Percentiles rank a stretch among this genome's conserved stretches.
These are phyloP conservation scores for Entrophospora sp. DNA, from an alignment of 192 early-diverging fungal species.

Conservation along the genomic window DNA sequence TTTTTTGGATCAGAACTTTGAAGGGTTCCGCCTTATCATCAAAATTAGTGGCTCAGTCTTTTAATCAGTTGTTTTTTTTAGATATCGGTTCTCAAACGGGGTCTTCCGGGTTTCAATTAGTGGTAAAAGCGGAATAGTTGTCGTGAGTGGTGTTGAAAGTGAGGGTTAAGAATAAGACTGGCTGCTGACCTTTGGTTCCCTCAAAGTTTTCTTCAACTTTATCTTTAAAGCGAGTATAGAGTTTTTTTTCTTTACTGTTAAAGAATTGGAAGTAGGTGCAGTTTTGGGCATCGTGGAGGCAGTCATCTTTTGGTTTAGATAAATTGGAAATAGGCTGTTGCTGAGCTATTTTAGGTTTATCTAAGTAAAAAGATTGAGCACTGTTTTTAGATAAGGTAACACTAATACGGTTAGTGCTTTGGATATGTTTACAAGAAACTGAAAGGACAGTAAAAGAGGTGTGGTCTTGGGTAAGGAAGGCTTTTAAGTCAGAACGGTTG, in stretches of 20 bases:
- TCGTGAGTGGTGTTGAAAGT: not conserved
- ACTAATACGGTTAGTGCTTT: not conserved
- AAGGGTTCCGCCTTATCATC: not conserved
- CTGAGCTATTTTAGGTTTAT: not conserved
- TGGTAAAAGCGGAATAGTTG: not conserved
- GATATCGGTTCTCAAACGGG: not conserved
- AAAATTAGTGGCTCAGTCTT: conserved; percentile 5
- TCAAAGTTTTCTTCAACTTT: conserved; percentile 1
- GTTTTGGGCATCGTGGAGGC: not conserved
- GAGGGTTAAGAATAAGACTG: too few species aligned
- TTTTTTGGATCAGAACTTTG: not conserved
- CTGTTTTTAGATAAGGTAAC: not conserved
- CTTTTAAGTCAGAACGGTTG: not conserved
- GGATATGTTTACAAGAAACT: not conserved
- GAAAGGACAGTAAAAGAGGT: too few species aligned
- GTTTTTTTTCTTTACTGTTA: not conserved
- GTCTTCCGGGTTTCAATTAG: conserved; percentile 5
- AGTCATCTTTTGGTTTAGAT: not conserved
- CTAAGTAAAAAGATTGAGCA: not conserved
- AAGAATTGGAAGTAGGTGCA: not conserved
- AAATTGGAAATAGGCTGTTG: too few species aligned
- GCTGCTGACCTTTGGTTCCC: not conserved
- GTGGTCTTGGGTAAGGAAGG: not conserved
- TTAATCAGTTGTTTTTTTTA: not conserved
- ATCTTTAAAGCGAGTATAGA: conserved; percentile 4